Base-by-base conservation (phyloP, 1,284 basidiomycete species). In the Apiotrichum siamense region DNA sequence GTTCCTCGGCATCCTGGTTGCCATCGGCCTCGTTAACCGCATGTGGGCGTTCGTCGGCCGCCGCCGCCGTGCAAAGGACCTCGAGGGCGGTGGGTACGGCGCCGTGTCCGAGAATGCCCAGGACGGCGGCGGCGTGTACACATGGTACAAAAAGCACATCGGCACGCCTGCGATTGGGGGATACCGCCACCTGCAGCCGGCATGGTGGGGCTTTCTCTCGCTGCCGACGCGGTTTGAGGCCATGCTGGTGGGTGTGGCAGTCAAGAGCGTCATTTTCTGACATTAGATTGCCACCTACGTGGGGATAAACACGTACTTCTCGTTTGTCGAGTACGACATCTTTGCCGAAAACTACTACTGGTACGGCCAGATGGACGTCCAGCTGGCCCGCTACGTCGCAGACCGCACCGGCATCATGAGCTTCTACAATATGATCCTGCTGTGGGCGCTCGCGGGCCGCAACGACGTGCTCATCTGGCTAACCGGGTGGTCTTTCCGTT, bases 321-420 rank as follows among this genome's bases (percentile, higher is more conserved):
- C 72, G 63, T 52, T 73, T 74, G 40, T 74, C 61, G 55, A 77
- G 69, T 62, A 81, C 67, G 45, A 88, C 73, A 37, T 82, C 81
- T 67, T 82, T 75, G 25, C 53, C 7, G 57, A 58, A 0, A 63
- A 64, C 43, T 39, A 57, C 7, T 58, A 54, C 35, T 61, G 52
- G 43, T 47, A 43, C 15, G 29, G 31, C 18, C 23, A 48, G 32
- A 37, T 35, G 15, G 29, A 40, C n/a, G 13, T 42, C 9, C 59
- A 63, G 36, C 21, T 61, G 24, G 45, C 37, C 3, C 45, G 63
- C n/a, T 65, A 60, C 39, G 20, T 60, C 5, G 50, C 59, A 7
- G 63, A 63, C 45, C 50, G 60, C 18, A 62, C 62, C 3, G 63
- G 54, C 21, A 60, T 65, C 42, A 59, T 65, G 58, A 52, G 49